Percentiles rank a stretch among this genome's conserved stretches.
These are phyloP conservation scores for Entonaema liquescens DNA, from an alignment of 495 filamentous ascomycete species.

Conservation along the genomic window DNA sequence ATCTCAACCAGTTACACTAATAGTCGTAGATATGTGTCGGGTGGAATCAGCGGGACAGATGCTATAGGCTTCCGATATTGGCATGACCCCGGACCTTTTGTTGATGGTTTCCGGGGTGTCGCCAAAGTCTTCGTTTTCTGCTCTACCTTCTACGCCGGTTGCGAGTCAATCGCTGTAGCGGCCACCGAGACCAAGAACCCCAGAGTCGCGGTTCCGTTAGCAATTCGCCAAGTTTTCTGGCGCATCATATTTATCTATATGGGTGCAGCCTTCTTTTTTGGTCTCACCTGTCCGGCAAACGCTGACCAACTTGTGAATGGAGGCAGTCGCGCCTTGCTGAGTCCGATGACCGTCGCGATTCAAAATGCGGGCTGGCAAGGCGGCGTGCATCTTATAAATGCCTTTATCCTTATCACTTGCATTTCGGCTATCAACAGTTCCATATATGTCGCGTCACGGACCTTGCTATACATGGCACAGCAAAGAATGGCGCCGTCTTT, in stretches of 20 bases:
- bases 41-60: constrained; percentile 57
- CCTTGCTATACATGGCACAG: constrained; percentile 72
- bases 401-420: constrained; percentile 73
- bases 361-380: constrained; percentile 63
- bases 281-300: constrained; percentile 63
- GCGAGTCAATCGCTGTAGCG: constrained; percentile 76
- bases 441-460: constrained; percentile 73
- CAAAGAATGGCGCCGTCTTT: constrained; percentile 70
- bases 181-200: constrained; percentile 80
- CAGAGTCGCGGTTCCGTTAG: constrained; percentile 71
- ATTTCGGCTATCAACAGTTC: constrained; percentile 75
- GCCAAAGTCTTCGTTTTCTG: constrained; percentile 70
- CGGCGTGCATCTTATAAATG: constrained; percentile 74
- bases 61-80: constrained; percentile 71
- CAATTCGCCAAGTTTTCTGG: constrained; percentile 79
- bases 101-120: constrained; percentile 69
- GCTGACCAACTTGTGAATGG: constrained; percentile 59
- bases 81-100: constrained; percentile 73
- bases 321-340: constrained; percentile 56
- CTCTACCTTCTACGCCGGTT: constrained; percentile 78
- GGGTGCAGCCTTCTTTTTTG: constrained; percentile 76
- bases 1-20: constrained; percentile 24
- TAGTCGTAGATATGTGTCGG: constrained; percentile 56
- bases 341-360: constrained; percentile 69
- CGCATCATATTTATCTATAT: constrained; percentile 81